Base-by-base conservation (phyloP, 306 rosid genomes). In the Cicer chorassanicum region DNA sequence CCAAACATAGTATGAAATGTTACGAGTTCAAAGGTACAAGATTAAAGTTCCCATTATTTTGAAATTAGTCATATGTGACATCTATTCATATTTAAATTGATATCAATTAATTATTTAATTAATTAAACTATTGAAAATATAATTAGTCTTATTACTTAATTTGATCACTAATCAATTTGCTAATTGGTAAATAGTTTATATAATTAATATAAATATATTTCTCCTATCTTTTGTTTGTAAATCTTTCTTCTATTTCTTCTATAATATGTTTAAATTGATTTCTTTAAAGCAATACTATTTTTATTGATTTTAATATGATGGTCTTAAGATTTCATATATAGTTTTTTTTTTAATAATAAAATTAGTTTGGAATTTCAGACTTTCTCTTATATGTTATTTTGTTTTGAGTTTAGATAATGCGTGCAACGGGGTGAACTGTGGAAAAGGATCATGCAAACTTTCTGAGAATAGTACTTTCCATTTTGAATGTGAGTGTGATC, bases 361-460 rank as follows among this genome's bases (percentile, higher is more conserved):
- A 70, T 2, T 9, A 13, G 29, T 8, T 65, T 70, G 13, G 4
- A 55, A 29, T 39, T 48, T 45, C 11, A 15, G 0, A 14, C 11
- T 29, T 45, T 2, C 42, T 80, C 24, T 70, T 71, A 53, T 45
- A 63, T 68, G 24, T 1, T 46, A 24, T 65, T 55, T n/a, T 41
- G 3, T 54, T 68, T 36, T 76, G 4, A 40, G 68, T 38, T 72
- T 81, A 92, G 99, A 85, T 44, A 80, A 82, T 21, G 85, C 87
- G 0, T 94, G 99, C 86, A 92, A 90, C 55, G 72, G 68, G 41
- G 87, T 81, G 19, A 61, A 79, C 10, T 94, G 97, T 82, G 99
- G 97, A 39, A 90, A 80, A 89, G 99, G 97, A 60, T 84, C 71
- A 5, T 94, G 99, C 75, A 88, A 88, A 76, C 14, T 87, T 84